Conservation (phyloP, 441 rosid species). For the Populus tomentosa region DNA sequence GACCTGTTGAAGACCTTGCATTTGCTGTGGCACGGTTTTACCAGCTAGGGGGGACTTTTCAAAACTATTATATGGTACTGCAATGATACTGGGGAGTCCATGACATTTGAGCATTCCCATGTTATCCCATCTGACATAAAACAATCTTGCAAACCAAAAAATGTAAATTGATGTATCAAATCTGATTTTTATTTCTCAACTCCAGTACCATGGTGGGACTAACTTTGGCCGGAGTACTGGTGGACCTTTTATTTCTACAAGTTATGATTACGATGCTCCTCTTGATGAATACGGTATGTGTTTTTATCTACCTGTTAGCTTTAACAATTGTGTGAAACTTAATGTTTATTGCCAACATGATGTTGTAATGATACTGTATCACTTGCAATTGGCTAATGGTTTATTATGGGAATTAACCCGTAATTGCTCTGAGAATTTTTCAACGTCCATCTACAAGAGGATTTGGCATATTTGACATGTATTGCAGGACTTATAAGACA, state of each 20-base stretch:
- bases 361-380: background rate
- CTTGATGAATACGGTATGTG: conserved; percentile 72
- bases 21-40: conserved; percentile 72
- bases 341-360: background rate
- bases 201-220: conserved; percentile 90
- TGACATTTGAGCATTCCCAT: background rate
- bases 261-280: conserved; percentile 89
- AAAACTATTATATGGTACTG: conserved; percentile 89
- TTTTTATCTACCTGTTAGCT: background rate
- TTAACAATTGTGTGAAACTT: background rate
- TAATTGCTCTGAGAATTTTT: background rate
- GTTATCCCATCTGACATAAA: background rate
- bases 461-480: conserved; percentile 1
- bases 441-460: background rate
- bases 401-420: background rate
- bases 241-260: conserved; percentile 63
- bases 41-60: conserved; percentile 69
- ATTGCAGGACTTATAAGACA: conserved; percentile 54
- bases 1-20: conserved; percentile 89
- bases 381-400: background rate
- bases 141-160: background rate
- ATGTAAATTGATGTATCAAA: conserved; percentile 1
- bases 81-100: background rate
- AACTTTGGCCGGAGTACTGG: conserved; percentile 70
- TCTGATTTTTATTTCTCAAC: conserved; percentile 17